These are phyloP conservation scores for Sabuloglossum arenarium DNA, from an alignment of 495 filamentous ascomycete species.

Conservation along the genomic window DNA sequence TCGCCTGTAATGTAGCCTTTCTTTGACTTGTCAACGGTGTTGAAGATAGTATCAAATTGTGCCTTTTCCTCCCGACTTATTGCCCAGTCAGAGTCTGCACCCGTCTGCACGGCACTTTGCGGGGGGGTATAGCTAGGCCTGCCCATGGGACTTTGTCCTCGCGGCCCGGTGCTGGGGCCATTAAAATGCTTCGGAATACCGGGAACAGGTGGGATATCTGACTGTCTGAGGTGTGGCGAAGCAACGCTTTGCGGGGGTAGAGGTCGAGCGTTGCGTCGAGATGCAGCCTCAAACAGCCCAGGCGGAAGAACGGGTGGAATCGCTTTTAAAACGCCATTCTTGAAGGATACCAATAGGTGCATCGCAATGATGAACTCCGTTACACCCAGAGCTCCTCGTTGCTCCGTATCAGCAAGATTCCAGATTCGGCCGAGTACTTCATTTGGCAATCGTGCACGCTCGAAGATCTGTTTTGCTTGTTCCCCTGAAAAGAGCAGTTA, in stretches of 20 bases:
- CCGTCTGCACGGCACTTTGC: slow-evolving; percentile 28
- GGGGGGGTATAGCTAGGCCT: slow-evolving; percentile 32
- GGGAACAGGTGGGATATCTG: slow-evolving; percentile 27
- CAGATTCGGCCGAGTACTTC: slow-evolving; percentile 83
- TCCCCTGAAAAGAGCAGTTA: slow-evolving; percentile 30
- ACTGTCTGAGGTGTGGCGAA: slow-evolving; percentile 10
- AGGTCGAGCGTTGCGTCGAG: slow-evolving; percentile 33
- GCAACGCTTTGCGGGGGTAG: background rate
- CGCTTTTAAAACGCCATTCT: slow-evolving; percentile 55
- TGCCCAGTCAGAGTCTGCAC: slow-evolving; percentile 59
- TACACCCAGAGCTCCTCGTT: slow-evolving; percentile 67
- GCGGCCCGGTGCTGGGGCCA: slow-evolving; percentile 29
- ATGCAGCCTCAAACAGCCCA: slow-evolving; percentile 78
- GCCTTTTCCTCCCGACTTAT: slow-evolving; percentile 65
- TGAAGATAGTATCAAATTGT: slow-evolving; percentile 68
- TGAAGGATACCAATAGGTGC: slow-evolving; percentile 84
- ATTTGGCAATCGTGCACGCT: slow-evolving; percentile 75
- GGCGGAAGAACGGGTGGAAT: slow-evolving; percentile 68
- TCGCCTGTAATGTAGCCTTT: slow-evolving; percentile 75
- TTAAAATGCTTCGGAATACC: slow-evolving; percentile 54
- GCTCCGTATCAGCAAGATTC: slow-evolving; percentile 82
- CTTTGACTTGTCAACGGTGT: slow-evolving; percentile 55
- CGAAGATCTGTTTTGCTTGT: slow-evolving; percentile 82
- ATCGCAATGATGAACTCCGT: slow-evolving; percentile 97
- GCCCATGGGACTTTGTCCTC: slow-evolving; percentile 51